Evolutionary conservation across 2,329 filamentous ascomycete species (phyloP).

Genomic region (Colletotrichum tanaceti): DNA sequence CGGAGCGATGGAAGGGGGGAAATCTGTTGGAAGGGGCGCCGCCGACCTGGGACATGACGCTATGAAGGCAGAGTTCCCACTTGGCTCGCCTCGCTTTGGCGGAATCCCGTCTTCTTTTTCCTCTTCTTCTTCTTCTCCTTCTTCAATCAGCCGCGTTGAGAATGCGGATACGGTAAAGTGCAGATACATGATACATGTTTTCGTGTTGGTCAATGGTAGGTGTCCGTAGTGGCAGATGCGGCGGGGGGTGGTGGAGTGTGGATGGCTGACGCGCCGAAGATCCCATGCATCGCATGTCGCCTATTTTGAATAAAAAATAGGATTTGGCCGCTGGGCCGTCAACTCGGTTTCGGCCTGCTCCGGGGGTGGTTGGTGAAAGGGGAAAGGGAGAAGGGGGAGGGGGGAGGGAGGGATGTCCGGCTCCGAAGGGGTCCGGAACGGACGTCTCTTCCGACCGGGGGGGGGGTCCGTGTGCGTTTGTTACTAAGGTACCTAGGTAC

Average conservation of each 20-base stretch:
- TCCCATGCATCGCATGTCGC: constrained; percentile 9
- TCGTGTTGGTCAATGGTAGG: too few relatives aligned
- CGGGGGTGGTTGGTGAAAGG: neutral
- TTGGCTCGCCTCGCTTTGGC: neutral
- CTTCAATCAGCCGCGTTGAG: neutral
- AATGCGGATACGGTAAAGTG: constrained; percentile 4
- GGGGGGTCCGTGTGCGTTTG: too few relatives aligned
- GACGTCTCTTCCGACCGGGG: neutral
- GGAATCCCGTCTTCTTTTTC: neutral
- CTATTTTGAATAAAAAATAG: too few relatives aligned
- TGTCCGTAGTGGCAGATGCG: constrained; percentile 23
- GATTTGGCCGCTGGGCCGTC: constrained; percentile 18
- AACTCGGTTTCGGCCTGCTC: constrained; percentile 19
- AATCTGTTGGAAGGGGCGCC: too few relatives aligned
- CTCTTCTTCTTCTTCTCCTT: too few relatives aligned
- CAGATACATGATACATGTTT: constrained; percentile 19
- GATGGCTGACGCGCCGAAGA: too few relatives aligned
- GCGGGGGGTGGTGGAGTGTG: constrained; percentile 5
- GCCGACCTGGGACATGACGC: constrained; percentile 15
- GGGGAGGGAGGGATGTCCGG: neutral
- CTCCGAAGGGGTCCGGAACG: neutral
- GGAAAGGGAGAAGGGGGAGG: neutral
- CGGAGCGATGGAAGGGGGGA: neutral
- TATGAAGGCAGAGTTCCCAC: constrained; percentile 28
- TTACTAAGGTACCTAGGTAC: too few relatives aligned